Conservation (phyloP, 2,329 filamentous ascomycete species). For the Fusarium sp. region DNA sequence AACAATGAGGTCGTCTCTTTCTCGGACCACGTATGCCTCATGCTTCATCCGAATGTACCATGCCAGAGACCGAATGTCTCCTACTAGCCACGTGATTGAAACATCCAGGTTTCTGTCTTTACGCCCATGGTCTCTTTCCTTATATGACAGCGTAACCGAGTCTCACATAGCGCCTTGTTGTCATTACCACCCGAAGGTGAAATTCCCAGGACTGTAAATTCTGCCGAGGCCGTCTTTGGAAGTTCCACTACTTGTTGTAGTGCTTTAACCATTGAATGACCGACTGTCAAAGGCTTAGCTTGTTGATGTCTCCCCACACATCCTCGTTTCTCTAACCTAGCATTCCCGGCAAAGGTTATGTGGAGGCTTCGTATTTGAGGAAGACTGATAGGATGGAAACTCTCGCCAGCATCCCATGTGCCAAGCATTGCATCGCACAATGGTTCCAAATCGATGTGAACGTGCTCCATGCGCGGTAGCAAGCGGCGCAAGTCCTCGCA, state of each 20-base stretch:
- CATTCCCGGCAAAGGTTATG: background rate
- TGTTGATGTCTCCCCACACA: background rate
- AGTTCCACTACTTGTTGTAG: fast-evolving
- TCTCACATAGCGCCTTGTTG: too few species aligned
- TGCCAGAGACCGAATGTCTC: background rate
- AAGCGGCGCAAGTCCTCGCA: background rate
- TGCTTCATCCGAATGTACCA: background rate
- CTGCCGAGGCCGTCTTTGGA: background rate
- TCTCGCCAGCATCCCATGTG: background rate
- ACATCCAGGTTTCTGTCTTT: conserved; percentile 7
- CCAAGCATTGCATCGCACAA: conserved; percentile 10
- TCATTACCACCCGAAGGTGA: background rate
- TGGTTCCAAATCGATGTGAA: background rate
- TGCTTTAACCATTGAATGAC: background rate
- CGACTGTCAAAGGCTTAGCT: background rate
- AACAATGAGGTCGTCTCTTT: fast-evolving
- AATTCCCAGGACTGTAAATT: background rate
- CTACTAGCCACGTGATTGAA: background rate
- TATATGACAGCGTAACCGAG: background rate
- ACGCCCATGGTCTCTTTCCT: background rate
- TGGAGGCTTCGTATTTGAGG: background rate
- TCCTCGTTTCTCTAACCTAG: fast-evolving
- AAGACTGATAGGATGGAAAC: background rate
- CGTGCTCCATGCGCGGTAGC: conserved; percentile 1
- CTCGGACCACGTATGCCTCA: background rate